Conservation (phyloP, 495 filamentous ascomycete species). For the Penicillium lividum region DNA sequence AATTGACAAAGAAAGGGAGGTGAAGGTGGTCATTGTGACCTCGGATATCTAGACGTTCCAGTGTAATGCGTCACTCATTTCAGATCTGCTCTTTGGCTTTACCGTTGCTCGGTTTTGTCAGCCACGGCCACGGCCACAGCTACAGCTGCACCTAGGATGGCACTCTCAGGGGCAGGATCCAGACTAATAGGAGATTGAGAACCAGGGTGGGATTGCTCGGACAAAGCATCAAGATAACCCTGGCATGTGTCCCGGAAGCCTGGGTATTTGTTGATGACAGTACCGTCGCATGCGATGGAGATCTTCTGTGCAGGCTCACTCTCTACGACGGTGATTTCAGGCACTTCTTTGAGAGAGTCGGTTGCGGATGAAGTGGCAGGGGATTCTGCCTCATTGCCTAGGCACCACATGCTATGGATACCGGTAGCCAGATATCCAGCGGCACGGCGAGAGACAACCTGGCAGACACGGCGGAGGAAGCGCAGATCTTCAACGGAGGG, state of each 20-base stretch:
- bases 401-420: slow-evolving; percentile 63
- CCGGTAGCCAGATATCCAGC: slow-evolving; percentile 64
- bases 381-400: slow-evolving; percentile 54
- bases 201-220: slow-evolving; percentile 31
- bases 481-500: slow-evolving; percentile 54
- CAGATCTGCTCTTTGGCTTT: background rate
- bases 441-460: slow-evolving; percentile 59
- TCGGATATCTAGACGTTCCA: slow-evolving; percentile 17
- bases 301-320: slow-evolving; percentile 32
- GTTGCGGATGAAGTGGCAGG: slow-evolving; percentile 18
- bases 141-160: slow-evolving; percentile 58
- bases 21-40: slow-evolving; percentile 1
- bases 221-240: slow-evolving; percentile 47
- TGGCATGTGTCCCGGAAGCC: slow-evolving; percentile 55
- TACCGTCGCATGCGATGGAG: slow-evolving; percentile 59
- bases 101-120: slow-evolving; percentile 18
- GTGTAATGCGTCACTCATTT: slow-evolving; percentile 19
- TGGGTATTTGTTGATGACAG: slow-evolving; percentile 62
- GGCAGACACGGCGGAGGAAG: slow-evolving; percentile 54
- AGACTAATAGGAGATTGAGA: slow-evolving; percentile 37
- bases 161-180: slow-evolving; percentile 52
- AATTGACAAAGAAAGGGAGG: slow-evolving; percentile 21
- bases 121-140: slow-evolving; percentile 51
- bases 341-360: slow-evolving; percentile 35
- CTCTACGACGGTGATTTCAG: slow-evolving; percentile 47